Conservation (phyloP, 2,329 filamentous ascomycete genomes). For the Hypoxylon sp. region DNA sequence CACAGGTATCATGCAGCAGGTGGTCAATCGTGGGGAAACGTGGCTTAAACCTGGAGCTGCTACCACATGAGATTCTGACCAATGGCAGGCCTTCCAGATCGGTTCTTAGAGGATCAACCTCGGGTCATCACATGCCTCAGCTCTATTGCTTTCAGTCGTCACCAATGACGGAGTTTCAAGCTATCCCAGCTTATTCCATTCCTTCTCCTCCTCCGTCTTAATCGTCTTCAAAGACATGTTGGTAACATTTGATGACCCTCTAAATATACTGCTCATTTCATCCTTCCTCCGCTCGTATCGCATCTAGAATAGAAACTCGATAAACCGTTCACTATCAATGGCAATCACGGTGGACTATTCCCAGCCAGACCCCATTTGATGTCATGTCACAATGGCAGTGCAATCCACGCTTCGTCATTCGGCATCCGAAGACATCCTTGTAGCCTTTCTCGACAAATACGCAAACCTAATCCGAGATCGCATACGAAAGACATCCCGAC, state of each 20-base stretch:
- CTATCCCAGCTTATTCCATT: slow-evolving; percentile 23
- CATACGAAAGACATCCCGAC: slow-evolving; percentile 76
- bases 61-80: slow-evolving; percentile 10
- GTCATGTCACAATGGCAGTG: slow-evolving; percentile 75
- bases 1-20: slow-evolving; percentile 6
- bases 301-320: slow-evolving; percentile 4
- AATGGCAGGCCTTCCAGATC: slow-evolving; percentile 7
- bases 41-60: slow-evolving; percentile 27
- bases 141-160: slow-evolving; percentile 42
- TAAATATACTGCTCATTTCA: slow-evolving; percentile 15
- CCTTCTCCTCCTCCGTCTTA: slow-evolving; percentile 22
- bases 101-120: slow-evolving; percentile 37
- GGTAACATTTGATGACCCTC: slow-evolving; percentile 21
- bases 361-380: slow-evolving; percentile 42
- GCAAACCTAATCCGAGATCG: slow-evolving; percentile 65
- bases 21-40: slow-evolving; percentile 38
- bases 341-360: slow-evolving; percentile 39
- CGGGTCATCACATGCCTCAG: slow-evolving; percentile 48
- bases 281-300: neutral
- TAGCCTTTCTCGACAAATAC: slow-evolving; percentile 75
- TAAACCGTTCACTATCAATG: slow-evolving; percentile 42
- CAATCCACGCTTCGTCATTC: slow-evolving; percentile 85
- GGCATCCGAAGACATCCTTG: slow-evolving; percentile 76
- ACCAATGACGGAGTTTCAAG: slow-evolving; percentile 45
- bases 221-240: slow-evolving; percentile 20